A percentile compares a stretch with the other conserved stretches of the same genome.
These are phyloP conservation scores for Trichoderma koningii DNA, from an alignment of 2,329 filamentous ascomycete species.

Conservation along the genomic window DNA sequence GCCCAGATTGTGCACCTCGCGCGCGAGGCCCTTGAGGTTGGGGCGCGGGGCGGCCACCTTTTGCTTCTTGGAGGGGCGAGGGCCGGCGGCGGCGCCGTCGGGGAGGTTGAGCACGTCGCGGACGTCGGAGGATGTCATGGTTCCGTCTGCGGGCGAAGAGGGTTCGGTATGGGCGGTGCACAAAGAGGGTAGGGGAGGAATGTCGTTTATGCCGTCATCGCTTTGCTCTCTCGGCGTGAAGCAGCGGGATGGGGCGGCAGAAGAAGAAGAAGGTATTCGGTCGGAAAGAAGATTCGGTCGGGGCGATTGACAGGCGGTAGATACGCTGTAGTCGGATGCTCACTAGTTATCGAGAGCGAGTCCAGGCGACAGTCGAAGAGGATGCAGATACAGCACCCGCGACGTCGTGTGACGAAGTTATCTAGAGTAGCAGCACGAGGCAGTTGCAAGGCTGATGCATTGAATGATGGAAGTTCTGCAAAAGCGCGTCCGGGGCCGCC, in stretches of 20 bases:
- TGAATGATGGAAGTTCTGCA: background rate
- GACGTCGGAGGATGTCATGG: constrained; percentile 76
- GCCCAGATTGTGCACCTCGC: constrained; percentile 66
- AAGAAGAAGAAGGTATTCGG: no score
- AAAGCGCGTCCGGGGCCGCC: constrained; percentile 16
- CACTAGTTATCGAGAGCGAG: no score
- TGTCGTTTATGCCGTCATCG: constrained; percentile 23
- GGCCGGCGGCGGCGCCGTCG: constrained; percentile 51
- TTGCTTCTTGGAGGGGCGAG: constrained; percentile 71
- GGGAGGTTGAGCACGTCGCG: constrained; percentile 86
- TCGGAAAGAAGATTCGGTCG: background rate
- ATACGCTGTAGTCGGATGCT: background rate
- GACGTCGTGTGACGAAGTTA: no score
- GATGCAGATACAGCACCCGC: no score
- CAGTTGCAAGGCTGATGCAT: constrained; percentile 15
- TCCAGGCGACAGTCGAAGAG: no score
- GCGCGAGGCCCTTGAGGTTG: constrained; percentile 64
- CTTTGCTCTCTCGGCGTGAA: background rate
- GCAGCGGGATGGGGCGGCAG: background rate
- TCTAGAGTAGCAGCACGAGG: background rate
- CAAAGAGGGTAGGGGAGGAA: background rate
- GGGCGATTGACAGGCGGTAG: background rate
- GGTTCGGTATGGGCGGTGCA: background rate
- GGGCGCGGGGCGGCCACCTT: constrained; percentile 63
- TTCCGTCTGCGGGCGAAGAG: constrained; percentile 30